Evolutionary conservation across 257 asterid species (phyloP), one percentile per base, ranked within the genome.

Genomic region (Leonotis leonurus): DNA sequence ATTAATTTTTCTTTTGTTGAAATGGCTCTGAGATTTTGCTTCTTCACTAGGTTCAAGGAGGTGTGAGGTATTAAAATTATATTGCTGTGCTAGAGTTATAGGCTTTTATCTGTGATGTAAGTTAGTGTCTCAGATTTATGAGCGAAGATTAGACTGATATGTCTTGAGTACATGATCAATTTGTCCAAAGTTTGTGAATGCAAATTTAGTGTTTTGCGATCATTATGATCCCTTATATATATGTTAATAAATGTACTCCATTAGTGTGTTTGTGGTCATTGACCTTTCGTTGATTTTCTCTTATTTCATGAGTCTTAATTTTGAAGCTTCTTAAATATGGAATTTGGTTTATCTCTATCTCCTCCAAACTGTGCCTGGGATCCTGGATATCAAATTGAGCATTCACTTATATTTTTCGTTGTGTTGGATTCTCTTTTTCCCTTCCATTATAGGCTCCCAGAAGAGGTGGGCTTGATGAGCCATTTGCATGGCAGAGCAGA

Each of bases 401-500:
- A 29, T 39, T 8, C 29, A 6, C 13, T n/a, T 64, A 22, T 21
- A 26, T 54, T 29, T 30, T 24, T 9, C 55, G 25, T 20, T n/a
- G 32, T 60, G 3, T 33, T n/a, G n/a, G n/a, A n/a, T n/a, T n/a
- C 9, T 33, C 61, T 76, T 46, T 17, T 50, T n/a, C 58, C 68
- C 53, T 41, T 37, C n/a, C n/a, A 18, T 45, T 74, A 29, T 72
- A 92, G 93, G 96, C 95, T 55, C 83, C 87, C 39, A 89, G 91
- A 27, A 77, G 99, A 73, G 95, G 96, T 60, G 87, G 94, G 3
- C 16, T 72, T 41, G 99, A 93, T 66, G 97, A 93, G 74, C 90
- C 99, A 35, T 93, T 87, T 86, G 99, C 99, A 62, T 93, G 99
- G 99, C 85, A 83, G 48, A 89, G 99, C 79, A 78, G 88, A 70